Base-by-base conservation (phyloP, 2,329 filamentous ascomycete genomes). In the Ascochyta pisi region DNA sequence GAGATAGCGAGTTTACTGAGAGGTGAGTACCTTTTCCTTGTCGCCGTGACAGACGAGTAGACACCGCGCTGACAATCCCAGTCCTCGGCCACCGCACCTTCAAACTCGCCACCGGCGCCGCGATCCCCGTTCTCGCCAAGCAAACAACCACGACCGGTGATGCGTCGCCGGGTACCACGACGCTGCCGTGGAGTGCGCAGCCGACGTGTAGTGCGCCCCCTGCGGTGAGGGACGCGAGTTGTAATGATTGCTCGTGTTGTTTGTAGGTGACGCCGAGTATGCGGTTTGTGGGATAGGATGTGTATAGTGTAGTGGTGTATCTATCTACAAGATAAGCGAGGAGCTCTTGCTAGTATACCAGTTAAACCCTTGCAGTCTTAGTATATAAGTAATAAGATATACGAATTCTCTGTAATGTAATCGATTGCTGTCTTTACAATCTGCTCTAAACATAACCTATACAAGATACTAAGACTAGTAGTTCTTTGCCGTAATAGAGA, bases 71-170 rank as follows among this genome's bases (percentile, higher is more conserved):
- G 6, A 6, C 4, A 1, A 29, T 1, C 24, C 24, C 13, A 68
- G 85, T 85, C 0, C 73, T 90, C 4, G 82, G 82, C 46, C 88
- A 91, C 65, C 81, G 82, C n/a, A 61, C 74, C 3, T 91, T 90
- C 68, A 71, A 77, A 2, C 77, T 91, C 12, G 79, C 78, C n/a
- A 91, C 89, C 0, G 88, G 89, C 8, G 83, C 86, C 54, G 83
- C 88, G 7, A 87, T 91, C 26, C 87, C 88, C 0, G 86, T 89
- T 2, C 79, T 91, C 1, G 83, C 91, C 31, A 85, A 83, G 73
- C 86, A 83, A 1, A 79, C 84, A 62, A 82, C 75, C 1, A 50
- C 80, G 6, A 67, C 70, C 19, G 70, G 69, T 15, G 50, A 64
- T 5, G 60, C 24, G 24, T 8, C 61, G 7, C 67, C 73, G 2